These are phyloP conservation scores for Metschnikowia continentalis DNA, from an alignment of 805 yeast genomes.

Conservation along the genomic window DNA sequence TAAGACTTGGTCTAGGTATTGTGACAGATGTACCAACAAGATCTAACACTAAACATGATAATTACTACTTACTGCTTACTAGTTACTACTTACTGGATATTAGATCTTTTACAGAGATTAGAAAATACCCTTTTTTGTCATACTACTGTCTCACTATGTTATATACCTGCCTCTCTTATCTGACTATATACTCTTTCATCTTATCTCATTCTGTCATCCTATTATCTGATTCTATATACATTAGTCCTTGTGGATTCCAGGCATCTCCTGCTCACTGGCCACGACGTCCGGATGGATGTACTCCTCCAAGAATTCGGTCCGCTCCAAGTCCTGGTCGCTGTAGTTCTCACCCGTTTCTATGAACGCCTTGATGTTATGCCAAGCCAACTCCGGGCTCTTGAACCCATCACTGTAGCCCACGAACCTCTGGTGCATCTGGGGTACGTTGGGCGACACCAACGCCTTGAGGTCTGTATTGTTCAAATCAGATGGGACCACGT, in stretches of 20 bases:
- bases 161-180: too few species aligned
- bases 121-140: too few species aligned
- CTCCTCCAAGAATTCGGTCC: constrained; percentile 33
- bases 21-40: too few species aligned
- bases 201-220: too few species aligned
- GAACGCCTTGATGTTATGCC: constrained; percentile 69
- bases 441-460: constrained; percentile 69
- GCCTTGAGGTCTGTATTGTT: constrained; percentile 53
- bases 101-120: too few species aligned
- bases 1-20: too few species aligned
- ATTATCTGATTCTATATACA: constrained; percentile 4
- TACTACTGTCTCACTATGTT: too few species aligned
- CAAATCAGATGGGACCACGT: constrained; percentile 65
- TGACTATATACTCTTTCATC: too few species aligned
- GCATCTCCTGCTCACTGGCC: constrained; percentile 13
- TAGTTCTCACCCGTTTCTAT: constrained; percentile 65
- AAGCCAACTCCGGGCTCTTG: constrained; percentile 66
- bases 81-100: too few species aligned
- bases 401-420: constrained; percentile 70
- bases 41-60: too few species aligned
- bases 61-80: too few species aligned
- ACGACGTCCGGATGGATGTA: constrained; percentile 26
- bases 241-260: constrained; percentile 10
- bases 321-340: constrained; percentile 34
- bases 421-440: constrained; percentile 63